A percentile compares a stretch with the other conserved stretches of the same genome.
phyloP scores from a whole-genome alignment of 176 grass and related monocot species.

The Carex pumila region DNA sequence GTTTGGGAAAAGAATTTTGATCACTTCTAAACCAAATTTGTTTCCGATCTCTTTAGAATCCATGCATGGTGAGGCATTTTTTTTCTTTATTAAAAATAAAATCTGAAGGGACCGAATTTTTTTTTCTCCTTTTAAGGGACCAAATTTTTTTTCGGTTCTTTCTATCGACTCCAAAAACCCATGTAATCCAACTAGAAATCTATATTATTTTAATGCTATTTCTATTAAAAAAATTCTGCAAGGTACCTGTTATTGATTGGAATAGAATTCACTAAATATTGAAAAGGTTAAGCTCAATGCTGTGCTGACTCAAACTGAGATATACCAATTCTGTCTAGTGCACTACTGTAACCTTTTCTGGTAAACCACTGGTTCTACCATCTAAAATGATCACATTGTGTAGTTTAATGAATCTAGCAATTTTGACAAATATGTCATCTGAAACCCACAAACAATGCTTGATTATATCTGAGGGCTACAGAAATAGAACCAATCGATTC shows the following conservation, averaged over 20 bases:
- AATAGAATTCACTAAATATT: not conserved
- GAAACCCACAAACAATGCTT: not conserved
- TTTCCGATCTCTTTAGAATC: too few relatives aligned
- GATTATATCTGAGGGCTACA: not conserved
- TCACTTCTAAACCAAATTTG: too few relatives aligned
- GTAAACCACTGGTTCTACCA: not conserved
- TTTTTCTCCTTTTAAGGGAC: too few relatives aligned
- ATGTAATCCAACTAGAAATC: too few relatives aligned
- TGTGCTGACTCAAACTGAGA: not conserved
- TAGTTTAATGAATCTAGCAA: not conserved
- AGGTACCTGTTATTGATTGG: not conserved
- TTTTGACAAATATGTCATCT: not conserved
- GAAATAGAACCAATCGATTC: not conserved
- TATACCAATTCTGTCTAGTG: not conserved
- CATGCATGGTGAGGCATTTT: too few relatives aligned
- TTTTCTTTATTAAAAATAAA: too few relatives aligned
- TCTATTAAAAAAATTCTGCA: not conserved
- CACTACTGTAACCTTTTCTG: not conserved
- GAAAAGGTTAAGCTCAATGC: not conserved
- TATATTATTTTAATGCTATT: too few relatives aligned
- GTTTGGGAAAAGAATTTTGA: too few relatives aligned
- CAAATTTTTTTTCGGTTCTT: too few relatives aligned
- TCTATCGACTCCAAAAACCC: too few relatives aligned
- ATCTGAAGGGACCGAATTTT: too few relatives aligned
- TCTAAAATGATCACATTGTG: not conserved